Base-by-base conservation (phyloP, 139 green algal genomes). In the Trebouxia sp. region DNA sequence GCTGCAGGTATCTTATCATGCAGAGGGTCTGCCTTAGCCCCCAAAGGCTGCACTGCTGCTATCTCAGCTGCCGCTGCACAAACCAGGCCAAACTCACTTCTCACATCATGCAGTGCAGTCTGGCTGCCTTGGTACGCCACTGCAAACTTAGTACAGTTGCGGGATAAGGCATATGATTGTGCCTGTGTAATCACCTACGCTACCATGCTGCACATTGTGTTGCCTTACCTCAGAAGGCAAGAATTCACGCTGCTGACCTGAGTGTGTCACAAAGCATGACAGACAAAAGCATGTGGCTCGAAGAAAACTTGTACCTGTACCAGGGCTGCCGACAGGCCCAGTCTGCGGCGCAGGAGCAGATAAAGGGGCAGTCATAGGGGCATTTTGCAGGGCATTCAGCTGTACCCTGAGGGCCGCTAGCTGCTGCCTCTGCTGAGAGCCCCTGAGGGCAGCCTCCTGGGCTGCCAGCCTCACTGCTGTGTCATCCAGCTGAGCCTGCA, bases 401-500 rank as follows among this genome's bases (percentile, higher is more conserved):
- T 83, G 65, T 12, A 82, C 78, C 75, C 80, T 76, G 35, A 87
- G 76, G 32, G 53, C 65, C 1, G 53, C 28, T 7, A 87, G 45
- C 75, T 87, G 65, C 28, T 76, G 75, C 2, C 65, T 72, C 17
- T 85, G 75, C 53, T 53, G 39, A 11, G 55, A 42, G 0, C 80
- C 53, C 24, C 50, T 55, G 39, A 80, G 75, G 38, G 80, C 80
- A 26, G 78, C 58, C 76, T 87, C 84, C 76, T 81, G 39, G 30
- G 70, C 83, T 47, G 62, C 50, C 80, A 83, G 66, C 80, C 30
- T 41, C 5, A 66, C 67, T 76, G 80, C 72, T 81, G 77, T 82
- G 20, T 81, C 74, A 32, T 84, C 75, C 48, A 87, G 74, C 79
- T 80, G 80, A 66, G 30, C 32, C 48, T 80, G 70, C 66, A 79